A percentile compares a stretch with the other conserved stretches of the same genome.
These are phyloP conservation scores for Curvularia sp. DNA, from an alignment of 2,329 filamentous ascomycete genomes.

Conservation along the genomic window DNA sequence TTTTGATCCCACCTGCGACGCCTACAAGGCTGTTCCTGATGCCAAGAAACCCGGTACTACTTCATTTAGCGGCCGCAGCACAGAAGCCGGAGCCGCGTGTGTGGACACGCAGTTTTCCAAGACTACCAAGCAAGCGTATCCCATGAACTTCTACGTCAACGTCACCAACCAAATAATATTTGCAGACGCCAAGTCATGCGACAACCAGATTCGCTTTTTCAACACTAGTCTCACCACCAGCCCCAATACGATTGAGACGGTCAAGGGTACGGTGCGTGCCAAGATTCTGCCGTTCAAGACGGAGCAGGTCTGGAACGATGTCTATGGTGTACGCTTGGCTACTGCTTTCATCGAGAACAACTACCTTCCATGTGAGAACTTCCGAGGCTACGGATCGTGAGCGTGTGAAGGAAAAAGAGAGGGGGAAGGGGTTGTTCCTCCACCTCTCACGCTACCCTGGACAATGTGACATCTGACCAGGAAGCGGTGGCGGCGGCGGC, in stretches of 20 bases:
- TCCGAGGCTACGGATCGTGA: constrained; percentile 36
- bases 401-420: neutral
- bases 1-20: constrained; percentile 60
- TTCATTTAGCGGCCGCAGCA: constrained; percentile 30
- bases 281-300: constrained; percentile 40
- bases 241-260: constrained; percentile 40
- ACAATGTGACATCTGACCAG: too few species aligned
- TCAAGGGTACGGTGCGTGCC: constrained; percentile 45
- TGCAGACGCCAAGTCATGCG: constrained; percentile 52
- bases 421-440: neutral
- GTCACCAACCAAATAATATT: constrained; percentile 64
- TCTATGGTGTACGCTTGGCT: constrained; percentile 48
- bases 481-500: neutral
- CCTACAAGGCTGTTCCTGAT: constrained; percentile 51
- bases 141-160: constrained; percentile 57
- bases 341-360: constrained; percentile 54
- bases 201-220: constrained; percentile 57
- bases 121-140: constrained; percentile 39
- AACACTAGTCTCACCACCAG: constrained; percentile 55
- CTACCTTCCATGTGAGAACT: constrained; percentile 43
- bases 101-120: constrained; percentile 29
- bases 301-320: constrained; percentile 40
- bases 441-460: too few species aligned
- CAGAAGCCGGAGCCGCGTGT: constrained; percentile 27
- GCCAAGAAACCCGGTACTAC: constrained; percentile 33